Base-by-base conservation (phyloP, 2,329 filamentous ascomycete species). In the Alternaria brassicae region DNA sequence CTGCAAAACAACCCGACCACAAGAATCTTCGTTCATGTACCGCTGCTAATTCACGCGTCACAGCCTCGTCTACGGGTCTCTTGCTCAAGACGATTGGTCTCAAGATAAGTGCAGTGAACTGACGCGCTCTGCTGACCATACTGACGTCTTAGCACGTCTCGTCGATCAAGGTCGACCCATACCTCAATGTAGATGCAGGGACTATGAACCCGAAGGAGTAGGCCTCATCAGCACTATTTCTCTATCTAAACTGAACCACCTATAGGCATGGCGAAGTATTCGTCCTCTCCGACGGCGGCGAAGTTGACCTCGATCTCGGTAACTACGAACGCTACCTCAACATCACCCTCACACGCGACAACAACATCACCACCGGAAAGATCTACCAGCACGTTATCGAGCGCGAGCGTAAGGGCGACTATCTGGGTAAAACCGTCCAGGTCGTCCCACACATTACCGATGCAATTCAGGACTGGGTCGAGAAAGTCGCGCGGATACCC, bases 341-440 rank as follows among this genome's bases (percentile, higher is more conserved):
- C 72, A 89, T 94, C 66, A 91, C 89, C 55, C 84, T 98, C 61
- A 92, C 88, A 8, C 85, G 89, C 62, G 93, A 97, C 70, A 92
- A 94, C 83, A 98, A 98, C 80, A 96, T 99, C 79, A 99, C 95
- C 3, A 97, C 94, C 6, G 95, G 95, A 75, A 97, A 98, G 83
- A 92, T 98, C 69, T 98, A 97, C 81, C 85, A 92, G 73, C 88
- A 91, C 71, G 93, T 97, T 53, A 93, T 97, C 71, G 87, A 93
- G 72, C 88, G 87, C 62, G 88, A 90, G 79, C 82, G 88, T 65
- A 80, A 81, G 62, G 88, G 88, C 55, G 89, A 95, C 76, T 98
- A 97, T 72, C 86, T 98, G 12, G 94, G 94, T 66, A 89, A 90
- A 78, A 93, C 93, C 17, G 90, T 96, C 15, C 93, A 97, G 79